These are phyloP conservation scores for Setomelanomma holmii DNA, from an alignment of 2,329 filamentous ascomycete genomes.

Conservation along the genomic window DNA sequence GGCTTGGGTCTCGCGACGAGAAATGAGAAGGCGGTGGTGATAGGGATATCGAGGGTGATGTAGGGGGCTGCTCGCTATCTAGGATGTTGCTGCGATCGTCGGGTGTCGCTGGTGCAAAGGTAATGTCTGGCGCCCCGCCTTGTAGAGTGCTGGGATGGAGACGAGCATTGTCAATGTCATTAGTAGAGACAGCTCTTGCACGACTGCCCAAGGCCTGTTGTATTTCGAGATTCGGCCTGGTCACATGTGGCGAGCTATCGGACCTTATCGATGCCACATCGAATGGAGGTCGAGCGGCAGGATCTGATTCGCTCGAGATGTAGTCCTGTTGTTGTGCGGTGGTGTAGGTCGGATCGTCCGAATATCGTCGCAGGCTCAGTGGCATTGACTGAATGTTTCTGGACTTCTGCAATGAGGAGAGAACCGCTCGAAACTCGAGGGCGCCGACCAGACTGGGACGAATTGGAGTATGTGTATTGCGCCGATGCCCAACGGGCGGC, in stretches of 20 bases:
- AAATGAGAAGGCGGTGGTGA: constrained; percentile 48
- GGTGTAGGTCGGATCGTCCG: constrained; percentile 64
- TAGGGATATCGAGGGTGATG: constrained; percentile 48
- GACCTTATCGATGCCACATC: constrained; percentile 30
- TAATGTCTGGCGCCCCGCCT: constrained; percentile 41
- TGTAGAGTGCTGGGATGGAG: constrained; percentile 50
- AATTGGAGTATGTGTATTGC: constrained; percentile 81
- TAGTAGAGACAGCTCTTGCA: constrained; percentile 65
- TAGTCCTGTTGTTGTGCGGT: constrained; percentile 56
- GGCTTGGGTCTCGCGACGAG: constrained; percentile 36
- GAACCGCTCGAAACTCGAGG: constrained; percentile 88
- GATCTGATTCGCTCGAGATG: constrained; percentile 58
- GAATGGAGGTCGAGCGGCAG: constrained; percentile 49
- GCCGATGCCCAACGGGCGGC: constrained; percentile 68
- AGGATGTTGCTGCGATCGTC: constrained; percentile 27
- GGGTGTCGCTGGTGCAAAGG: constrained; percentile 44
- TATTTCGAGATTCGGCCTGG: constrained; percentile 40
- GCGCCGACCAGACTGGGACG: constrained; percentile 92
- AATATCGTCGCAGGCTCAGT: constrained; percentile 73
- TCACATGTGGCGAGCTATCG: constrained; percentile 26
- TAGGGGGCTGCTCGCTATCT: constrained; percentile 28
- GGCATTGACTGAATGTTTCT: constrained; percentile 76
- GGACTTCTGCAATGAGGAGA: constrained; percentile 85
- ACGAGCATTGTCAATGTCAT: constrained; percentile 59
- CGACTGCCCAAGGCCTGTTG: constrained; percentile 36